phyloP scores from a whole-genome alignment of 768 basidiomycete genomes.

The Sporobolomyces phaffii region DNA sequence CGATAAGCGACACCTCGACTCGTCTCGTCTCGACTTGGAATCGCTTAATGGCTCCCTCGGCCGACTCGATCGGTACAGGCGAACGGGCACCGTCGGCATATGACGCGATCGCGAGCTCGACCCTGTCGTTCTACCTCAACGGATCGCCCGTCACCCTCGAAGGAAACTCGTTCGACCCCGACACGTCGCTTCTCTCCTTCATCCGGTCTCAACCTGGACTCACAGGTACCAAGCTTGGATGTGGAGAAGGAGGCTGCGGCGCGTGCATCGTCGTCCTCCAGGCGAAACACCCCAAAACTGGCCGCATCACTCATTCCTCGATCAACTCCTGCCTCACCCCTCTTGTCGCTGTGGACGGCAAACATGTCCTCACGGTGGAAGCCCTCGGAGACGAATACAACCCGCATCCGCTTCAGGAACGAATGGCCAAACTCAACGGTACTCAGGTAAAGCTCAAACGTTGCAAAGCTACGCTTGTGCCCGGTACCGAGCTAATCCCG shows the following conservation, averaged over 20 bases:
- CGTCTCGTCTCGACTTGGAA: neutral
- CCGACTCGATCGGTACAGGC: constrained; percentile 4
- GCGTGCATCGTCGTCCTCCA: constrained; percentile 16
- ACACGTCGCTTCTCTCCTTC: constrained; percentile 40
- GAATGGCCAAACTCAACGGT: constrained; percentile 31
- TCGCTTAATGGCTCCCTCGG: neutral
- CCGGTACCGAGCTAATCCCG: neutral
- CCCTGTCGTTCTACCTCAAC: constrained; percentile 38
- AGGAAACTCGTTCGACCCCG: constrained; percentile 34
- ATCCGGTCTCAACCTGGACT: constrained; percentile 39
- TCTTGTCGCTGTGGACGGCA: constrained; percentile 39
- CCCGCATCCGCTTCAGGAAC: constrained; percentile 42
- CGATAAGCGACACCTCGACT: neutral
- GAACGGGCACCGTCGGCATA: neutral
- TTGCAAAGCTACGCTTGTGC: too few relatives aligned
- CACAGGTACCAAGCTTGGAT: constrained; percentile 41
- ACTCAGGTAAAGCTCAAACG: too few relatives aligned
- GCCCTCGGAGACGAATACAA: constrained; percentile 38
- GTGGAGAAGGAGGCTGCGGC: constrained; percentile 38
- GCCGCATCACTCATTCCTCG: constrained; percentile 26
- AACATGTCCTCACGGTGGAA: constrained; percentile 42
- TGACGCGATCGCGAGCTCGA: constrained; percentile 18
- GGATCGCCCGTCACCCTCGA: constrained; percentile 34
- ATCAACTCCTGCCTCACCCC: constrained; percentile 43
- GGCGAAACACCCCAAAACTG: constrained; percentile 4